Evolutionary conservation across 306 rosid species (phyloP).

Genomic region (Comarum palustre): DNA sequence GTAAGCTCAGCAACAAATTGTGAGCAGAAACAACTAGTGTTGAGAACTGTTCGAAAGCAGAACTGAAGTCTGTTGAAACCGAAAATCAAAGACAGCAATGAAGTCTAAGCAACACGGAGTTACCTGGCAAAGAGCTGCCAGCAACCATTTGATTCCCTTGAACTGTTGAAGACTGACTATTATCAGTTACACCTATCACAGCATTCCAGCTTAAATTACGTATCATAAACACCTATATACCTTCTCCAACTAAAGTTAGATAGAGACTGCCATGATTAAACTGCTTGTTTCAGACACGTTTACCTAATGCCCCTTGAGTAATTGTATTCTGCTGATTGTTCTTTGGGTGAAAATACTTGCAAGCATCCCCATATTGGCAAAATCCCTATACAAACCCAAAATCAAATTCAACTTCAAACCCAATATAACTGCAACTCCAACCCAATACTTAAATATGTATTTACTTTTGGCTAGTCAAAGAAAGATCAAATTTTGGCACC

Average conservation of each 20-base stretch:
- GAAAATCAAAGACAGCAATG: background rate
- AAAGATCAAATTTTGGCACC: conserved; percentile 11
- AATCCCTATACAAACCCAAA: conserved; percentile 37
- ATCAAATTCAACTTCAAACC: background rate
- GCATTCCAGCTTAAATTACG: background rate
- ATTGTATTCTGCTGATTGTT: conserved; percentile 29
- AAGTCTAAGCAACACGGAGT: conserved; percentile 12
- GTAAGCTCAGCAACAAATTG: background rate
- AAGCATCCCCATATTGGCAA: conserved; percentile 71
- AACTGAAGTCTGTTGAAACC: background rate
- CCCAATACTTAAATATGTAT: background rate
- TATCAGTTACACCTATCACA: conserved; percentile 26
- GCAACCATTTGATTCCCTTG: conserved; percentile 26
- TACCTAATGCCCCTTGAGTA: conserved; percentile 36
- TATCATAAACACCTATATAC: background rate
- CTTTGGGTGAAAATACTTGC: conserved; percentile 68
- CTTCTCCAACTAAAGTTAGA: background rate
- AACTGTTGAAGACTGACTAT: conserved; percentile 28
- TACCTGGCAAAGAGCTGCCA: conserved; percentile 39
- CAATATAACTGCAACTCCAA: background rate
- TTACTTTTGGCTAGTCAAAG: background rate
- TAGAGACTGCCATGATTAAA: background rate
- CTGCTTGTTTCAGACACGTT: background rate
- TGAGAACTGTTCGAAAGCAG: background rate
- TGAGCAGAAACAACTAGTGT: no score